Base-by-base conservation (phyloP, 345 rosid species). In the Bruguiera sexangula region DNA sequence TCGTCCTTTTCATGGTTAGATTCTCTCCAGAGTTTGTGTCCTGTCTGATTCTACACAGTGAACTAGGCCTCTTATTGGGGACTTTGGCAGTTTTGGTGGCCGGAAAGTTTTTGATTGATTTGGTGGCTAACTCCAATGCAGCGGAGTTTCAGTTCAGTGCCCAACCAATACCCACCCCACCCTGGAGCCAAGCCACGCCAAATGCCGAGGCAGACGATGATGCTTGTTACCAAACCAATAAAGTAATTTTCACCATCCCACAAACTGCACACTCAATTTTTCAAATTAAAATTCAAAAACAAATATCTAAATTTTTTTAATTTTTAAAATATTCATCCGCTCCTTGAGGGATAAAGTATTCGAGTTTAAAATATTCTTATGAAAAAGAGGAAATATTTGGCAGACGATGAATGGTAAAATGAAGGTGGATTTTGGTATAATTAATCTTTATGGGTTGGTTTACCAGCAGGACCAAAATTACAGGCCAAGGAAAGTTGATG, bases 71-170 rank as follows among this genome's bases (percentile, higher is more conserved):
- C 37, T 60, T 70, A 37, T 66, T 37, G 51, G 67, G 48, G 67
- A 36, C 16, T 63, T 50, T 34, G 75, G 67, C 76, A 32, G 78
- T 69, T 74, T 78, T 60, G 80, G 79, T 72, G 30, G 54, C 80
- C 78, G 43, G 77, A 73, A 69, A 60, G 26, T 39, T 72, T 60
- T 24, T 67, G 57, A 50, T 55, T 81, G 85, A 78, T 81, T 75
- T 59, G 84, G 86, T 82, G 80, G 76, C 86, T 78, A 67, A 78
- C 86, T 80, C 84, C 83, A 75, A 39, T 68, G 67, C 64, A 36
- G 19, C 60, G 39, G 73, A 36, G 75, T 62, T 74, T 66, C 66
- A 46, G 63, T 55, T 39, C 56, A 29, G 8, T n/a, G 6, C 29
- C 65, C 51, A 59, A 30, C 59, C 67, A 5, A 69, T 57, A 60